A percentile compares a stretch with the other conserved stretches of the same genome.
Conservation (phyloP, 1,284 basidiomycete species). For the Fomitopsis pinicola region DNA sequence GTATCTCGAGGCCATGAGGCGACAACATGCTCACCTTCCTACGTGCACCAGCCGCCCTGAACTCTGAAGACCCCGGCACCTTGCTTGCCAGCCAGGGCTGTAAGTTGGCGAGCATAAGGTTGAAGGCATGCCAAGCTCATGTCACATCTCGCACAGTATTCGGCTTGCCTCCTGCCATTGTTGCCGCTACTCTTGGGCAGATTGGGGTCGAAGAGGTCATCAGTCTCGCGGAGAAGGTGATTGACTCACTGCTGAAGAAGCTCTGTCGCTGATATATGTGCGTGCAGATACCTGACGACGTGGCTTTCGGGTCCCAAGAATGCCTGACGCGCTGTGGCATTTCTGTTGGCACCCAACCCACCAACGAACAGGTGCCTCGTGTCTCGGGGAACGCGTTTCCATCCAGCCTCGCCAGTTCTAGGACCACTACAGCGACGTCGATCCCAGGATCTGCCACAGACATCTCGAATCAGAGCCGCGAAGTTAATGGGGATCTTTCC, state of each 20-base stretch:
- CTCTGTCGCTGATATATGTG: not conserved
- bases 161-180: slow-evolving; percentile 31
- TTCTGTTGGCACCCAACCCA: slow-evolving; percentile 24
- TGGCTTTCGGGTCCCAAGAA: slow-evolving; percentile 28
- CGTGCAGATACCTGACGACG: slow-evolving; percentile 31
- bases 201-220: slow-evolving; percentile 30
- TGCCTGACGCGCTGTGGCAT: slow-evolving; percentile 31
- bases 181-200: slow-evolving; percentile 30
- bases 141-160: slow-evolving; percentile 16
- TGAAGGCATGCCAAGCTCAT: not conserved
- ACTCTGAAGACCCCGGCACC: slow-evolving; percentile 32
- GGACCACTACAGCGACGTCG: slow-evolving; percentile 11
- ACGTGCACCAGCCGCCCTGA: slow-evolving; percentile 25
- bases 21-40: not conserved
- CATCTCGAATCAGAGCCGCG: slow-evolving; percentile 13
- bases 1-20: not conserved
- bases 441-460: not conserved
- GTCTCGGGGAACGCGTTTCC: slow-evolving; percentile 29
- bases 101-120: slow-evolving; percentile 11
- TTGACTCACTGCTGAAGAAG: not conserved
- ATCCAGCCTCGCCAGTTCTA: slow-evolving; percentile 6
- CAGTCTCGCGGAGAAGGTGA: slow-evolving; percentile 23
- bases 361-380: slow-evolving; percentile 29
- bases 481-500: slow-evolving; percentile 15
- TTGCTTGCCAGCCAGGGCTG: slow-evolving; percentile 28